These are phyloP conservation scores for Luzula sylvatica DNA, from an alignment of 176 grass and related monocot species.

Conservation along the genomic window DNA sequence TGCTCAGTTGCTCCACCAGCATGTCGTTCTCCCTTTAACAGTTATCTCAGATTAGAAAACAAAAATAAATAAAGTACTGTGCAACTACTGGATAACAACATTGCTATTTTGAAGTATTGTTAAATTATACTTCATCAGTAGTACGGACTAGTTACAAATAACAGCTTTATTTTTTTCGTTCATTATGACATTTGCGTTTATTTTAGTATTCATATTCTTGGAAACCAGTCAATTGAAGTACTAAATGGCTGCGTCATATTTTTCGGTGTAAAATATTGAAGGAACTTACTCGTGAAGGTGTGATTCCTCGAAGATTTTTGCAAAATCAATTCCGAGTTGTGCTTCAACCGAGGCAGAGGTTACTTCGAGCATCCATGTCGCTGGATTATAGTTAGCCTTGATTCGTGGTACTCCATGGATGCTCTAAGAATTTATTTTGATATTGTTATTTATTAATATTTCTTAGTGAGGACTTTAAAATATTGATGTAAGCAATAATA, in stretches of 20 bases:
- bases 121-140: neutral
- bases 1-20: constrained; percentile 55
- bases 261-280: neutral
- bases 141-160: too few relatives aligned
- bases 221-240: too few relatives aligned
- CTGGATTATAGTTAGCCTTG: constrained; percentile 56
- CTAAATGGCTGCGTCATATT: too few relatives aligned
- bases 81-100: too few relatives aligned
- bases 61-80: too few relatives aligned
- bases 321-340: constrained; percentile 52
- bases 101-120: too few relatives aligned
- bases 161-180: neutral
- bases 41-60: too few relatives aligned
- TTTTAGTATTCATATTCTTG: too few relatives aligned
- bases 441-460: too few relatives aligned
- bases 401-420: constrained; percentile 63
- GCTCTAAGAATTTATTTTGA: constrained; percentile 17
- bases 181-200: too few relatives aligned
- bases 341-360: constrained; percentile 48
- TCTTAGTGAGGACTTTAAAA: too few relatives aligned
- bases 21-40: constrained; percentile 50
- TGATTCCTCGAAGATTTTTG: constrained; percentile 50
- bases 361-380: constrained; percentile 87
- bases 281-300: constrained; percentile 45
- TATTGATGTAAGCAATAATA: too few relatives aligned